Base-by-base conservation (phyloP, 495 filamentous ascomycete genomes). In the Penicillium diatomitis region DNA sequence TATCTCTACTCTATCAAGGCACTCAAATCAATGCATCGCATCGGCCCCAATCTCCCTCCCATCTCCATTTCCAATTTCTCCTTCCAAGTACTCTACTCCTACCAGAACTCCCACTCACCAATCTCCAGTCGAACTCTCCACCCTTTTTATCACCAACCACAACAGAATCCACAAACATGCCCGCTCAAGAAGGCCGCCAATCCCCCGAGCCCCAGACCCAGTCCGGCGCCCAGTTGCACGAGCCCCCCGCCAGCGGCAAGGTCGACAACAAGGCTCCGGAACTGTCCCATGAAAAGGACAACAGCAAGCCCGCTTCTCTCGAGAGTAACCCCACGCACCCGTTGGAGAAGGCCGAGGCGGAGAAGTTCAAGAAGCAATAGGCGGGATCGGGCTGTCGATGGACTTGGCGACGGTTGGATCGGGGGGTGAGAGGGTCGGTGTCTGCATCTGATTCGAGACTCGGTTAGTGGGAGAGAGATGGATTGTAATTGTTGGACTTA, bases 201-300 rank as follows among this genome's bases (percentile, higher is more conserved):
- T 97, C 91, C 7, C 91, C 91, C 9, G 69, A 80, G 11, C 88
- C 87, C 6, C 84, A 89, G 70, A 43, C 57, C 43, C 85, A 86
- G 61, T 62, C 75, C n/a, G 79, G 75, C 46, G 63, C 69, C 32
- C 90, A 96, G 66, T 69, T 79, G 41, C 62, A 72, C 35, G 80
- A 78, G 5, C 55, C 73, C 3, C 72, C 75, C 0, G 78, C 68
- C 33, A 67, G 71, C 38, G 82, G 87, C 53, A 74, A 84, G 54
- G 79, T 76, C 41, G 64, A 65, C 5, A 58, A 56, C 36, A 60
- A 63, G 3, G 56, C 56, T 2, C 58, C 63, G 0, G 59, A 66
- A 3, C 55, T 66, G 39, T 61, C 75, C 5, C 62, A 74, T 41
- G 55, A 71, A 5, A 60, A 61, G 41, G 67, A 68, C 6, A 60